phyloP scores from a whole-genome alignment of 148 eudicot genomes.

The Diospyros lotus region DNA sequence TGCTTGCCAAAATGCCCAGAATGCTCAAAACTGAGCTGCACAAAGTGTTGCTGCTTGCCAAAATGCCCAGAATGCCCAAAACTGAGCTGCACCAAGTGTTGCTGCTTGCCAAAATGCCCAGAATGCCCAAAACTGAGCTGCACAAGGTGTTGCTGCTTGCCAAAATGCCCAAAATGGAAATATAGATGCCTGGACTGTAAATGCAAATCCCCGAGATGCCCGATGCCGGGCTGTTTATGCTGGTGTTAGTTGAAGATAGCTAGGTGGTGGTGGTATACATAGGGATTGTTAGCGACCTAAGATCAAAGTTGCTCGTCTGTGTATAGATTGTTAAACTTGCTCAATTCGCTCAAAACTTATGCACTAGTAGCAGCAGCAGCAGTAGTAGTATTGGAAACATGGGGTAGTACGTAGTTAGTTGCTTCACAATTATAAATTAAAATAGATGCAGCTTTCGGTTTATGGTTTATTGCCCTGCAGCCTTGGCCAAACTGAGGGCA shows the following conservation, averaged over 20 bases:
- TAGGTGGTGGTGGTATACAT: slow-evolving; percentile 15
- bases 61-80: slow-evolving; percentile 30
- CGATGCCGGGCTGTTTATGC: no score
- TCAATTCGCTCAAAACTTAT: background rate
- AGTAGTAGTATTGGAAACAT: no score
- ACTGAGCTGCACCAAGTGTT: slow-evolving; percentile 29
- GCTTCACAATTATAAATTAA: no score
- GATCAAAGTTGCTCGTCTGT: slow-evolving; percentile 6
- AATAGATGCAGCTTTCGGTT: no score
- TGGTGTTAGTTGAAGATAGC: slow-evolving; percentile 16
- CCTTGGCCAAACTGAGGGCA: no score
- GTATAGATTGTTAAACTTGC: slow-evolving; percentile 15
- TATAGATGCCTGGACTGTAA: slow-evolving; percentile 26
- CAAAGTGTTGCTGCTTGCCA: slow-evolving; percentile 29
- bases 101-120: slow-evolving; percentile 15
- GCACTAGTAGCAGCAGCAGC: no score
- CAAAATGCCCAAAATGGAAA: slow-evolving; percentile 11
- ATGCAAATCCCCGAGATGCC: no score
- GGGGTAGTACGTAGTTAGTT: no score
- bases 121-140: slow-evolving; percentile 7
- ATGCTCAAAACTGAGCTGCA: slow-evolving; percentile 22
- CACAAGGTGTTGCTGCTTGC: background rate
- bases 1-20: no score
- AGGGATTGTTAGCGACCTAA: background rate
- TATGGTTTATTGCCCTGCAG: no score